A percentile compares a stretch with the other conserved stretches of the same genome.
Evolutionary conservation across 345 rosid species (phyloP).

Genomic region (Sonneratia alba): DNA sequence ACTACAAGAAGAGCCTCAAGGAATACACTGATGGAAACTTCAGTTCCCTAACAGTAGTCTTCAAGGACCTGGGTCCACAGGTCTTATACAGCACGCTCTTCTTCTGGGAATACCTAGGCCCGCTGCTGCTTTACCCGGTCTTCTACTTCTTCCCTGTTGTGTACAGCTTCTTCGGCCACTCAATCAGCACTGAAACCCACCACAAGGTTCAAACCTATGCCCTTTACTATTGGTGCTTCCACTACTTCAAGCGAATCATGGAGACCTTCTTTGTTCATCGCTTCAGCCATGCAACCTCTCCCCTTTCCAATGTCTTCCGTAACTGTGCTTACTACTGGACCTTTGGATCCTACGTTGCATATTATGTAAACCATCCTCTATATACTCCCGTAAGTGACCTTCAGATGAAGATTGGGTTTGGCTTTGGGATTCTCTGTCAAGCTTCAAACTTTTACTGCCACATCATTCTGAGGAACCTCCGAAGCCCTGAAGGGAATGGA

Average conservation of each 20-base stretch:
- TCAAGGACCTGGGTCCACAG: slow-evolving; percentile 94
- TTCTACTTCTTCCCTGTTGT: slow-evolving; percentile 76
- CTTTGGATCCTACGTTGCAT: slow-evolving; percentile 83
- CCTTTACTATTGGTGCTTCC: slow-evolving; percentile 89
- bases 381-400: slow-evolving; percentile 85
- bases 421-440: slow-evolving; percentile 72
- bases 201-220: slow-evolving; percentile 93
- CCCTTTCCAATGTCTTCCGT: slow-evolving; percentile 79
- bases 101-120: slow-evolving; percentile 94
- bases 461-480: slow-evolving; percentile 67
- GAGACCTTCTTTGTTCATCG: slow-evolving; percentile 91
- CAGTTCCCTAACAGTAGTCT: slow-evolving; percentile 48
- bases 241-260: slow-evolving; percentile 89
- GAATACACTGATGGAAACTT: slow-evolving; percentile 63
- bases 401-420: slow-evolving; percentile 95
- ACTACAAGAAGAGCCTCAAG: slow-evolving; percentile 57
- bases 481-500: slow-evolving; percentile 56
- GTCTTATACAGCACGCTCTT: slow-evolving; percentile 90
- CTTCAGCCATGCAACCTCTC: slow-evolving; percentile 95
- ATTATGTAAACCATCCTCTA: slow-evolving; percentile 83
- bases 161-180: slow-evolving; percentile 65
- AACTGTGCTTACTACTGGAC: slow-evolving; percentile 95
- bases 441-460: slow-evolving; percentile 84
- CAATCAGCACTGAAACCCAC: slow-evolving; percentile 45
- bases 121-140: slow-evolving; percentile 70